Evolutionary conservation across 192 early-diverging fungal genomes (phyloP), one percentile per base, ranked within the genome.

Genomic region (Rhizophagus sp.): DNA sequence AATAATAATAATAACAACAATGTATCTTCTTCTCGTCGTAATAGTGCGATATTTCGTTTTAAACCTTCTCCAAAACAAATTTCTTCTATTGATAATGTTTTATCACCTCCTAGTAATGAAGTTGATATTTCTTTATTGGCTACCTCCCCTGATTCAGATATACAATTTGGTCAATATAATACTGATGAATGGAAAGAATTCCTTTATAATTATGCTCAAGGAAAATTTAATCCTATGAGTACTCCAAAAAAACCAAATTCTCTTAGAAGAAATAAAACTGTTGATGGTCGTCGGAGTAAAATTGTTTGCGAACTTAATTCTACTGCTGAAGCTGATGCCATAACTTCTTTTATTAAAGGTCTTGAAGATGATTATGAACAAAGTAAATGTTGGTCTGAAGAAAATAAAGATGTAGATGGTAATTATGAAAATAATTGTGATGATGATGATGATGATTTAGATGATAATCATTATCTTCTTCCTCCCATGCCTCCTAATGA

Each of bases 401-500:
- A 44, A 11, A 44, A 11, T 19, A n/a, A n/a, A n/a, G 1, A 8
- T n/a, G 13, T 22, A 44, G 24, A 34, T 39, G 2, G 4, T 17
- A 72, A 22, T 19, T 13, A 66, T 64, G 9, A 4, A 64, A n/a
- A 22, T 64, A 22, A 24, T 44, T 44, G 44, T 44, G 25, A 33
- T 22, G 13, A 52, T 63, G n/a, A 75, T 62, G 61, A 9, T 39
- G 74, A 75, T 33, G 49, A 61, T 3, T 24, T 12, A 13, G 73
- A 74, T 64, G 24, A 64, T 64, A 22, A 27, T 64, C 17, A 52
- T n/a, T 75, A 75, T 22, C n/a, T 75, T 10, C 27, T 30, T 12
- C 74, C 74, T 52, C 74, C 74, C 0, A 62, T 75, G 57, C 74
- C 74, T 39, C 74, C 74, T 7, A 61, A 75, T 47, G 74, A 75